Percentiles rank a stretch among this genome's conserved stretches.
Evolutionary conservation across 1,284 basidiomycete genomes (phyloP).

Genomic region (Rhodotorula glutinis): DNA sequence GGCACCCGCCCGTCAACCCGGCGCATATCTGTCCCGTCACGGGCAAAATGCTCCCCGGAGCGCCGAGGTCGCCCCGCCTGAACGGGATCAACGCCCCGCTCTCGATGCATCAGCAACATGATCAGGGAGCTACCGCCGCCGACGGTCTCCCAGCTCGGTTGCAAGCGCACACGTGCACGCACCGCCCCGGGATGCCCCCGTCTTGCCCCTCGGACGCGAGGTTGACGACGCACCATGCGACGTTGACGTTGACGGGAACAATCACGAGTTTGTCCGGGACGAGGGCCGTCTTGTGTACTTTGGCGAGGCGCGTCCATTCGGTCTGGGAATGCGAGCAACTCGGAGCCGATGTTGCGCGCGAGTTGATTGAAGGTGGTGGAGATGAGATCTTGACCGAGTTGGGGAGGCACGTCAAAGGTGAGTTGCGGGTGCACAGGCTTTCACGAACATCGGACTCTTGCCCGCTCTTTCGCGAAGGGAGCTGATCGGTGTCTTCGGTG

Average conservation of each 20-base stretch:
- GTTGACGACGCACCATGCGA: slow-evolving; percentile 43
- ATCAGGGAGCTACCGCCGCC: too few relatives aligned
- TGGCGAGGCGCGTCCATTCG: slow-evolving; percentile 58
- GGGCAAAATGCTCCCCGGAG: slow-evolving; percentile 6
- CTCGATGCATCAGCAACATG: background rate
- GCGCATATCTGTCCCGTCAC: slow-evolving; percentile 20
- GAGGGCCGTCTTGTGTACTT: slow-evolving; percentile 65
- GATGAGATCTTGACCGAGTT: slow-evolving; percentile 75
- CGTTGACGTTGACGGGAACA: slow-evolving; percentile 67
- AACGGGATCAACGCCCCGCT: background rate
- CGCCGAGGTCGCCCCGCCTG: background rate
- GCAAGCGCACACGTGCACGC: slow-evolving; percentile 4
- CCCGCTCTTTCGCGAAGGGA: too few relatives aligned
- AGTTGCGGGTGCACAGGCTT: background rate
- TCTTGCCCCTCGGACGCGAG: background rate
- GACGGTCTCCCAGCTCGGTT: background rate
- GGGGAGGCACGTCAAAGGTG: slow-evolving; percentile 61
- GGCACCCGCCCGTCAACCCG: slow-evolving; percentile 31
- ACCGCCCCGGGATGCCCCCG: slow-evolving; percentile 9
- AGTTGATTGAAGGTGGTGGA: slow-evolving; percentile 66
- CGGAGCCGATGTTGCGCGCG: slow-evolving; percentile 64
- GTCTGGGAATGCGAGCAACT: slow-evolving; percentile 64
- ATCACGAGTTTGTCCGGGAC: slow-evolving; percentile 74
- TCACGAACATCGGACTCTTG: too few relatives aligned
- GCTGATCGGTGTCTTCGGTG: too few relatives aligned